Base-by-base conservation (phyloP, 352 stramenopile species). In the Blastocystis sp. region DNA sequence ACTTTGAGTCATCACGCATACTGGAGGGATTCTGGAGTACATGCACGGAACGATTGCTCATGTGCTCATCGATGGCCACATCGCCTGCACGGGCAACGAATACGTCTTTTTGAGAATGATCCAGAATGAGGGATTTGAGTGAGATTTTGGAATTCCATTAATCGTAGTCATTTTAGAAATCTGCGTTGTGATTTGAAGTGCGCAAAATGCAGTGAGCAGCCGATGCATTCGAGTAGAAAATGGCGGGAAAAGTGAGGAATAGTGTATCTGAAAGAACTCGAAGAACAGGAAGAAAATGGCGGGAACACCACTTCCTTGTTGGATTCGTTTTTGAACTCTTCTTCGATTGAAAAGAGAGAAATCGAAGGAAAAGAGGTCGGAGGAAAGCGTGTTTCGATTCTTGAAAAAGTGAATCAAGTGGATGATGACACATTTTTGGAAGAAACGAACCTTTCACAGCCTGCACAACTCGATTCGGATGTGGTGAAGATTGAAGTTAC, bases 61-160 rank as follows among this genome's bases (percentile, higher is more conserved):
- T 45, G 66, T 88, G 29, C 4, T 88, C 13, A 64, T 76, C 1
- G 77, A 76, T 23, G 77, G 77, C 6, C 53, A 41, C n/a, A 88
- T 88, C 6, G 45, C 77, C 26, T 79, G 66, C 29, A 88, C 77
- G 18, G 77, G 77, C 47, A 50, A 88, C 23, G 62, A 76, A 39
- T 26, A 59, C 13, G 77, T 88, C 8, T 88, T 88, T 47, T 88
- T 88, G 43, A 23, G 70, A 18, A 76, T 79, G 29, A 88, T 88
- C 29, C 23, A 73, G 20, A 55, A 43, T 18, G 50, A 76, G 20
- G 77, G 77, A 29, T 88, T 88, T 47, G 50, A 76, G 77, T 88
- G 8, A 6, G 50, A 18, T 66, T 45, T 23, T 43, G 34, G 50
- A 9, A 39, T 18, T 66, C 26, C 20, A 15, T 66, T n/a, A 64